Conservation (phyloP, 495 filamentous ascomycete species). For the Tirmania nivea region DNA sequence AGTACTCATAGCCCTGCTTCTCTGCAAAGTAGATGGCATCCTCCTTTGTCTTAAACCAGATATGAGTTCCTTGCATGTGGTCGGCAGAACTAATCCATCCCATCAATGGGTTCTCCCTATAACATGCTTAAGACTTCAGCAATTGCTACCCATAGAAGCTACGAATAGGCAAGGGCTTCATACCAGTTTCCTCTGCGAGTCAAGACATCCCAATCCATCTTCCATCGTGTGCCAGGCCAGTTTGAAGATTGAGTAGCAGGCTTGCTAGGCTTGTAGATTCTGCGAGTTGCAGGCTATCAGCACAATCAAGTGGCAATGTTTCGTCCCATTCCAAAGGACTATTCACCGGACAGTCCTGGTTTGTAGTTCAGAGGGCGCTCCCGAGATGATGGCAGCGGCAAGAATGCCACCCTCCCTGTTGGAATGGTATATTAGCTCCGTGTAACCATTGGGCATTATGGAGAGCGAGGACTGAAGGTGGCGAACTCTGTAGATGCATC, state of each 20-base stretch:
- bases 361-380: constrained; percentile 81
- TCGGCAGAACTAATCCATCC: constrained; percentile 96
- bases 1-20: constrained; percentile 98
- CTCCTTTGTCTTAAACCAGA: constrained; percentile 85
- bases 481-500: background rate
- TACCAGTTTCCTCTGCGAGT: constrained; percentile 32
- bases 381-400: constrained; percentile 69
- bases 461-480: background rate
- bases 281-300: constrained; percentile 23
- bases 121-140: too few species aligned
- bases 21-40: constrained; percentile 86
- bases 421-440: background rate
- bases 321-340: constrained; percentile 22
- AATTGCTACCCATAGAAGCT: too few species aligned
- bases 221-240: constrained; percentile 67
- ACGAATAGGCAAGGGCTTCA: background rate
- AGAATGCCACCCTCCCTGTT: constrained; percentile 30
- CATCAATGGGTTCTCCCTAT: constrained; percentile 93
- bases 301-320: too few species aligned
- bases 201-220: constrained; percentile 95
- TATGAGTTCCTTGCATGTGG: constrained; percentile 69
- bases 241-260: constrained; percentile 82
- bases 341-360: constrained; percentile 55
- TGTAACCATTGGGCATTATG: background rate
- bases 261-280: constrained; percentile 71